Percentiles rank a stretch among this genome's conserved stretches.
phyloP scores from a whole-genome alignment of 805 yeast species.

The Lachancea thermotolerans region DNA sequence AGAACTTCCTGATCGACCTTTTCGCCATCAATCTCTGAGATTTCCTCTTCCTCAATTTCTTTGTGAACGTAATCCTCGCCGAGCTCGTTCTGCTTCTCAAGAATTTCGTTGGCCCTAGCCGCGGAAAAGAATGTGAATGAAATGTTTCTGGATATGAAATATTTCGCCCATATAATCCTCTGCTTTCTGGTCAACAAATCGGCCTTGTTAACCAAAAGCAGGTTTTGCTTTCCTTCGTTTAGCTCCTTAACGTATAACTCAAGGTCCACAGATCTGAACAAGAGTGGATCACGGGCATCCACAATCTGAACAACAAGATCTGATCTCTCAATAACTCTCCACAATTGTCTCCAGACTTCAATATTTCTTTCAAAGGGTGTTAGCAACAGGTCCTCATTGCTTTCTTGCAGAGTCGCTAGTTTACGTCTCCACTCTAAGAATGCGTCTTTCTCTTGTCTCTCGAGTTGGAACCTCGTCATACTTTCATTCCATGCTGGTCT shows the following conservation, averaged over 20 bases:
- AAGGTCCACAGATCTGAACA: slow-evolving; percentile 82
- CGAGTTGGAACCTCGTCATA: slow-evolving; percentile 70
- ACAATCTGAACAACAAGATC: slow-evolving; percentile 95
- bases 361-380: slow-evolving; percentile 96
- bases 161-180: slow-evolving; percentile 80
- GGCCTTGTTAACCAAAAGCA: slow-evolving; percentile 86
- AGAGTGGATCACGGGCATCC: slow-evolving; percentile 90
- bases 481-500: slow-evolving; percentile 78
- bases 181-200: slow-evolving; percentile 76
- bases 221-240: slow-evolving; percentile 66
- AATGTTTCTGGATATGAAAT: slow-evolving; percentile 62
- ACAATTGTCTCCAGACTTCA: slow-evolving; percentile 96
- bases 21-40: slow-evolving; percentile 25
- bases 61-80: slow-evolving; percentile 24
- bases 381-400: slow-evolving; percentile 66
- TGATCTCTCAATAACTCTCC: slow-evolving; percentile 96
- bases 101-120: slow-evolving; percentile 65
- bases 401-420: slow-evolving; percentile 77
- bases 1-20: slow-evolving; percentile 31
- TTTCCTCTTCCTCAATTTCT: slow-evolving; percentile 28
- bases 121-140: slow-evolving; percentile 92
- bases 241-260: slow-evolving; percentile 77
- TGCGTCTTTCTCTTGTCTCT: slow-evolving; percentile 81
- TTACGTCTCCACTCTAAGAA: slow-evolving; percentile 93
- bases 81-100: slow-evolving; percentile 51